These are phyloP conservation scores for Magnolia officinalis DNA, from an alignment of 164 flowering plant species.

Conservation along the genomic window DNA sequence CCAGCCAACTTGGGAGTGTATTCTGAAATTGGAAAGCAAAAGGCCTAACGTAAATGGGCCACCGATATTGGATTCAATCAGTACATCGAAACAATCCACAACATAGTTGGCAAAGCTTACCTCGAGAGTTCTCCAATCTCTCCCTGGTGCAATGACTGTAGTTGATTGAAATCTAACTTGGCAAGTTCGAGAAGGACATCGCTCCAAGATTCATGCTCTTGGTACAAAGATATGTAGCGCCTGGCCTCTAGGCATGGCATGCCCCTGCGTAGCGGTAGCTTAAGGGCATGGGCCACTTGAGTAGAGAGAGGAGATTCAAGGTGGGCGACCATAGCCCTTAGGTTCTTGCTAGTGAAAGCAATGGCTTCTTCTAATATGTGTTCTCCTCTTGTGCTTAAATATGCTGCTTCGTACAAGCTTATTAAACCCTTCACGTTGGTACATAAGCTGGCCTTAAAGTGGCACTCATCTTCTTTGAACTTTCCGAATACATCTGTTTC, in stretches of 20 bases:
- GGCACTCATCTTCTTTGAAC: slow-evolving; percentile 31
- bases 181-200: slow-evolving; percentile 11
- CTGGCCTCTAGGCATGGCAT: slow-evolving; percentile 16
- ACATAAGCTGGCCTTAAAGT: slow-evolving; percentile 18
- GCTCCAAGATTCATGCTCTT: slow-evolving; percentile 2
- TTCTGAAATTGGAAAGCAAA: too few species aligned
- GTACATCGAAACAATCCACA: too few species aligned
- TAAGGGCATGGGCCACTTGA: slow-evolving; percentile 14
- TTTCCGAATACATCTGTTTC: slow-evolving; percentile 9
- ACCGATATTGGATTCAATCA: too few species aligned
- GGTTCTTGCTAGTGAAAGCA: slow-evolving; percentile 18
- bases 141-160: slow-evolving; percentile 20
- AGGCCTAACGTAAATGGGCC: too few species aligned
- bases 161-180: slow-evolving; percentile 10
- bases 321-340: neutral
- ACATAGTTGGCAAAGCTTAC: slow-evolving; percentile 5
- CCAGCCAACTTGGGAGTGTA: too few species aligned
- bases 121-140: slow-evolving; percentile 17
- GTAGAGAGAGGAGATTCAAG: neutral
- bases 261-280: slow-evolving; percentile 12
- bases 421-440: slow-evolving; percentile 16
- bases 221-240: slow-evolving; percentile 14
- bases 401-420: slow-evolving; percentile 24
- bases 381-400: slow-evolving; percentile 21
- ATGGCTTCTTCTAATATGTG: slow-evolving; percentile 26